Evolutionary conservation across 1,139 yeast species (phyloP).

Genomic region (Protomyces inouyei): DNA sequence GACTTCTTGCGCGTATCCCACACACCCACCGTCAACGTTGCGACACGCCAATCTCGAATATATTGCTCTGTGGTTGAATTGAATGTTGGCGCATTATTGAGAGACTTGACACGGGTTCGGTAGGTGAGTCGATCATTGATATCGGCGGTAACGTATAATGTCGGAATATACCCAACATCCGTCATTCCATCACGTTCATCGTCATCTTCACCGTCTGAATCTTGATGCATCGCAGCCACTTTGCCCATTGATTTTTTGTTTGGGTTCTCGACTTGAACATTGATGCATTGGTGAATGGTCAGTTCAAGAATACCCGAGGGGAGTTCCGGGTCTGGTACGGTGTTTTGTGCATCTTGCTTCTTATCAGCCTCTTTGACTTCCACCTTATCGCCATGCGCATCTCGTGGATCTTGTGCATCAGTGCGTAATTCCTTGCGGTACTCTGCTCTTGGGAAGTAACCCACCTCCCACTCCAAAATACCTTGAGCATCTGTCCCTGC

Average conservation of each 20-base stretch:
- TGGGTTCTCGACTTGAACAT: conserved; percentile 16
- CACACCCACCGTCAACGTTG: conserved; percentile 8
- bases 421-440: conserved; percentile 14
- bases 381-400: conserved; percentile 19
- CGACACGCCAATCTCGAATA: conserved; percentile 25
- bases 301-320: conserved; percentile 21
- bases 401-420: conserved; percentile 16
- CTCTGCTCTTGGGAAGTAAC: conserved; percentile 15
- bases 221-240: conserved; percentile 18
- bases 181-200: conserved; percentile 16
- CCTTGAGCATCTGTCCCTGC: conserved; percentile 26
- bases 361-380: conserved; percentile 7
- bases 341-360: conserved; percentile 17
- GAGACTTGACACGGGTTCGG: conserved; percentile 17
- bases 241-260: conserved; percentile 24
- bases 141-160: conserved; percentile 19
- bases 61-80: conserved; percentile 18
- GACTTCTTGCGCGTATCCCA: conserved; percentile 22
- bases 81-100: conserved; percentile 19
- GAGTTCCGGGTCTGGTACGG: conserved; percentile 20
- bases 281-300: conserved; percentile 19
- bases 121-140: conserved; percentile 17
- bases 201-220: conserved; percentile 23
- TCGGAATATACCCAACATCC: conserved; percentile 19
- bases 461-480: conserved; percentile 23